Evolutionary conservation across 768 basidiomycete species (phyloP), one percentile per base, ranked within the genome.

Genomic region (Suillus americanus): DNA sequence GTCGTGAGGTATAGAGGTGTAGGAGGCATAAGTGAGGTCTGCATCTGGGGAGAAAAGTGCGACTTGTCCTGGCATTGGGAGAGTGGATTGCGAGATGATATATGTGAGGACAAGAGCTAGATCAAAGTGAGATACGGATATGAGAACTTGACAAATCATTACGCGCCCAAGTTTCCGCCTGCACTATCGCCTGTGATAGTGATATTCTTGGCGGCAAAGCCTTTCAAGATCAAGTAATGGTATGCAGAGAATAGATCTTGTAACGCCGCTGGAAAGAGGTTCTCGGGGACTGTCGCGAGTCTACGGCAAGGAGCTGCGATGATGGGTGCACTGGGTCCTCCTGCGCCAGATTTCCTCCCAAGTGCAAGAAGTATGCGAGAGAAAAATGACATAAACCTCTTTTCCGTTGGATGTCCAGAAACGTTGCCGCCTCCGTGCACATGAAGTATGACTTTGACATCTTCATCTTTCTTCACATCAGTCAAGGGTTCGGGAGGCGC

Each of bases 11-110:
- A 3, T 62, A 20, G 6, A 67, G 65, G 46, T 60, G 61, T 20
- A 43, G 1, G n/a, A 1, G 13, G 67, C 57, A 1, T 5, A n/a
- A 3, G 70, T 73, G 6, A 28, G 64, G 7, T 59, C 57, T 4
- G 62, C 23, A 3, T 1, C 9, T 0, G 90, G 90, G 0, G 88
- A 78, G 35, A 90, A 79, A n/a, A 88, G 75, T 30, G 85, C 77
- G 66, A 92, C 74, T 65, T 89, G 86, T 0, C 75, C 72, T 51
- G 86, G 85, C 40, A 89, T 76, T 3, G 78, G 76, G 50, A 77
- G 71, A 20, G 85, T 89, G 33, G 86, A 86, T 14, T 38, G 38
- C 2, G 38, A 14, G 3, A 38, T 38, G 13, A 75, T 71, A 43
- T 74, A 73, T 12, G 74, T 65, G 35, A 74, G 43, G 4, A 73